Evolutionary conservation across 2,329 filamentous ascomycete genomes (phyloP).

Genomic region (Arthrobotrys entomopaga): DNA sequence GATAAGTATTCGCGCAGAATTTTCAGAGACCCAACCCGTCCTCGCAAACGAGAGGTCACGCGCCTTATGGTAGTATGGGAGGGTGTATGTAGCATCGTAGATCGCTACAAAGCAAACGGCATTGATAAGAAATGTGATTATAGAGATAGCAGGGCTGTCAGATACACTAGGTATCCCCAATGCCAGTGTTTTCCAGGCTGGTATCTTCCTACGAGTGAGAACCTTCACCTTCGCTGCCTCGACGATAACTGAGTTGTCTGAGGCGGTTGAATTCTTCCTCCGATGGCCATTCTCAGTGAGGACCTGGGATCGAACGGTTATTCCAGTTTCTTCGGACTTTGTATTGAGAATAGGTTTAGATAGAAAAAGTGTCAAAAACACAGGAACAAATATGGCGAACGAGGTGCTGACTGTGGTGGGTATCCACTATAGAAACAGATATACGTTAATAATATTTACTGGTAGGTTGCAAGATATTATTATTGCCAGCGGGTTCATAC

Average conservation of each 20-base stretch:
- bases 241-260: slow-evolving; percentile 41
- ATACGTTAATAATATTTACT: neutral
- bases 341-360: slow-evolving; percentile 70
- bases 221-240: slow-evolving; percentile 64
- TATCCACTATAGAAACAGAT: slow-evolving; percentile 59
- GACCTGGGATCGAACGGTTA: slow-evolving; percentile 62
- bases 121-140: slow-evolving; percentile 78
- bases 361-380: slow-evolving; percentile 71
- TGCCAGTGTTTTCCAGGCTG: slow-evolving; percentile 73
- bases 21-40: slow-evolving; percentile 84
- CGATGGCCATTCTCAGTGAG: slow-evolving; percentile 9
- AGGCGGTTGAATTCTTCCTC: slow-evolving; percentile 21
- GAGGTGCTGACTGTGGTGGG: slow-evolving; percentile 69
- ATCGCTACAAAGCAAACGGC: slow-evolving; percentile 74
- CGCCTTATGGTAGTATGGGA: slow-evolving; percentile 74
- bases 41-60: slow-evolving; percentile 85
- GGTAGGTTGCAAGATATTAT: neutral
- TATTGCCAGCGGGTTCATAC: slow-evolving; percentile 58
- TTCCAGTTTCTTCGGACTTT: slow-evolving; percentile 70
- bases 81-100: slow-evolving; percentile 80
- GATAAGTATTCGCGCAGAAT: slow-evolving; percentile 81
- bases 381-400: slow-evolving; percentile 73
- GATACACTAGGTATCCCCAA: slow-evolving; percentile 78
- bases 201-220: slow-evolving; percentile 61
- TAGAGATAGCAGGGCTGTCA: slow-evolving; percentile 72